Conservation (phyloP, 2,329 filamentous ascomycete genomes). For the Beauveria australis region DNA sequence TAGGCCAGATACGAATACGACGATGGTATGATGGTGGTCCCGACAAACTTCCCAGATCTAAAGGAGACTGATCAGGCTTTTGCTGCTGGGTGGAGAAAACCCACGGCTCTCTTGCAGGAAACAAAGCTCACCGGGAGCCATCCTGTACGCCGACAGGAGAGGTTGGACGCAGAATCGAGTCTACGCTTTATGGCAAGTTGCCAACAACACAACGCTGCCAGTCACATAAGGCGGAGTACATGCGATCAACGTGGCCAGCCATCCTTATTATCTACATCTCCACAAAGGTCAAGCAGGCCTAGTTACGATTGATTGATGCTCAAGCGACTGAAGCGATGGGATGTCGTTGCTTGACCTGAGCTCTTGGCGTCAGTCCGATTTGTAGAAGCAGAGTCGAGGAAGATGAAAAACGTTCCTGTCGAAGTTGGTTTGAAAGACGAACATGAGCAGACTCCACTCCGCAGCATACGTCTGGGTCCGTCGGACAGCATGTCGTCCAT, state of each 20-base stretch:
- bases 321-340: neutral
- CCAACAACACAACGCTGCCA: too few relatives aligned
- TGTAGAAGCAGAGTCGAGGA: neutral
- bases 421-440: neutral
- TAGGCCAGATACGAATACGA: too few relatives aligned
- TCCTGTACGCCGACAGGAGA: neutral
- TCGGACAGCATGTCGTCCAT: neutral
- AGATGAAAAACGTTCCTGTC: neutral
- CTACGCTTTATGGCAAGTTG: neutral
- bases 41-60: too few relatives aligned
- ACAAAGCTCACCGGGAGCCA: neutral
- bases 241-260: neutral
- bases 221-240: too few relatives aligned
- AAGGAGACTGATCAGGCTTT: too few relatives aligned
- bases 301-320: neutral
- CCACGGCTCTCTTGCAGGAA: neutral
- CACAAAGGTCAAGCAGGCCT: neutral
- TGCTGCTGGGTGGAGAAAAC: neutral
- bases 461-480: neutral
- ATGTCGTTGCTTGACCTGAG: neutral
- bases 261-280: constrained; percentile 1
- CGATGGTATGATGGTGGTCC: too few relatives aligned
- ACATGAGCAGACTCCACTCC: neutral
- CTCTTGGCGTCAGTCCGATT: neutral
- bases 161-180: neutral